Evolutionary conservation across 192 early-diverging fungal species (phyloP).

Genomic region (Dimargaris xerosporica): DNA sequence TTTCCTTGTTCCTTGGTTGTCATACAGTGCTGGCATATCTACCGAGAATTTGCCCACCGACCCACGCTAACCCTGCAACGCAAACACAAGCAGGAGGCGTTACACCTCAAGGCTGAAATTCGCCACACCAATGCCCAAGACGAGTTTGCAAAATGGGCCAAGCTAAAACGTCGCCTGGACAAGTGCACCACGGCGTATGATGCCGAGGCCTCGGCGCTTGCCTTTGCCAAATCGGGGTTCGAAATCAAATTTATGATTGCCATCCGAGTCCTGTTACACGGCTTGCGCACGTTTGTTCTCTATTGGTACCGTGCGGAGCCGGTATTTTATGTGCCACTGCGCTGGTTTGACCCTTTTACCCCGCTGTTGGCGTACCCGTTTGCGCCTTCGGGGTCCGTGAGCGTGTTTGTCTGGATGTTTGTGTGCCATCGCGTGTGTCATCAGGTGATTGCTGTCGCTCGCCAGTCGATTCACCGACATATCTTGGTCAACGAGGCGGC

Average conservation of each 20-base stretch:
- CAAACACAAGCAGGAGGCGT: constrained; percentile 40
- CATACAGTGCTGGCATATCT: background rate
- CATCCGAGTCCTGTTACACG: constrained; percentile 45
- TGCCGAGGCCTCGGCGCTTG: constrained; percentile 33
- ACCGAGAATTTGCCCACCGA: background rate
- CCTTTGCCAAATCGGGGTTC: constrained; percentile 49
- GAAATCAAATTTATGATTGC: constrained; percentile 61
- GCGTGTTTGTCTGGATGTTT: constrained; percentile 60
- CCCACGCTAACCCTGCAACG: constrained; percentile 31
- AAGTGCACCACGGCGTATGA: constrained; percentile 53
- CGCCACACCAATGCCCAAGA: constrained; percentile 59
- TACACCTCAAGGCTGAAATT: constrained; percentile 46
- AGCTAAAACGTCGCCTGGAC: constrained; percentile 66
- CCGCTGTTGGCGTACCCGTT: constrained; percentile 53
- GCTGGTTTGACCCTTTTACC: constrained; percentile 64
- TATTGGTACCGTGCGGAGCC: constrained; percentile 48
- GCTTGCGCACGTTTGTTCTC: constrained; percentile 41
- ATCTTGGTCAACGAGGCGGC: no score
- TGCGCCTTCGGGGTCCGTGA: constrained; percentile 60
- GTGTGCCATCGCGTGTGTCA: constrained; percentile 42
- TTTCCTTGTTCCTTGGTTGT: background rate
- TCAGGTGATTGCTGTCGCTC: background rate
- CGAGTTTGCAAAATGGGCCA: constrained; percentile 88
- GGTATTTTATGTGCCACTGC: constrained; percentile 59
- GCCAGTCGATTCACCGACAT: background rate